phyloP scores from a whole-genome alignment of 2,329 filamentous ascomycete species.

The Botrytis sinoallii region DNA sequence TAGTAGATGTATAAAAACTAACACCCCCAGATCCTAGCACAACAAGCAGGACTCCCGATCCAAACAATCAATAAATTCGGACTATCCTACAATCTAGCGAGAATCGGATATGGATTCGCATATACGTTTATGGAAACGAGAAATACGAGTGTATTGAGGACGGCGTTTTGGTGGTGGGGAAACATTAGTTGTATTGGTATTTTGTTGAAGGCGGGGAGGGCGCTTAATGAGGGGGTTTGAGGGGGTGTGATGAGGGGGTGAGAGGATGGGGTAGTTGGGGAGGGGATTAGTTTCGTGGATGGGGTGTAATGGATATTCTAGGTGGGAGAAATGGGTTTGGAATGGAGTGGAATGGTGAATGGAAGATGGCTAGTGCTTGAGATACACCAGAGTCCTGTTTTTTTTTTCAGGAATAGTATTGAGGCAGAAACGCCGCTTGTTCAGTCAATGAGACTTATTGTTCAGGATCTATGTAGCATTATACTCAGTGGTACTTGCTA shows the following conservation, averaged over 20 bases:
- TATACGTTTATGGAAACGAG: slow-evolving; percentile 1
- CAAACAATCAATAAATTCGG: not conserved
- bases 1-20: not conserved
- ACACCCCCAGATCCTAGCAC: not conserved
- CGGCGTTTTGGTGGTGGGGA: not conserved
- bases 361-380: not conserved
- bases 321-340: not conserved
- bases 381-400: not conserved
- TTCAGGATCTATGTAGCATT: accelerated
- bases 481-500: no score
- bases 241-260: no score
- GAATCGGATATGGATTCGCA: not conserved
- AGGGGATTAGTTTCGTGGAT: not conserved
- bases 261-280: no score
- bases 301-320: no score
- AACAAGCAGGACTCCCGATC: not conserved
- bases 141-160: not conserved
- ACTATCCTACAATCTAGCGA: not conserved
- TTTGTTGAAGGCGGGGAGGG: not conserved
- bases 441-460: not conserved
- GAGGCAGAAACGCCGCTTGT: accelerated
- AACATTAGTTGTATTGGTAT: not conserved
- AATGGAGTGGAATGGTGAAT: not conserved
- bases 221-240: not conserved
- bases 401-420: not conserved